Base-by-base conservation (phyloP, 441 rosid genomes). In the Dalechampia spathulata region DNA sequence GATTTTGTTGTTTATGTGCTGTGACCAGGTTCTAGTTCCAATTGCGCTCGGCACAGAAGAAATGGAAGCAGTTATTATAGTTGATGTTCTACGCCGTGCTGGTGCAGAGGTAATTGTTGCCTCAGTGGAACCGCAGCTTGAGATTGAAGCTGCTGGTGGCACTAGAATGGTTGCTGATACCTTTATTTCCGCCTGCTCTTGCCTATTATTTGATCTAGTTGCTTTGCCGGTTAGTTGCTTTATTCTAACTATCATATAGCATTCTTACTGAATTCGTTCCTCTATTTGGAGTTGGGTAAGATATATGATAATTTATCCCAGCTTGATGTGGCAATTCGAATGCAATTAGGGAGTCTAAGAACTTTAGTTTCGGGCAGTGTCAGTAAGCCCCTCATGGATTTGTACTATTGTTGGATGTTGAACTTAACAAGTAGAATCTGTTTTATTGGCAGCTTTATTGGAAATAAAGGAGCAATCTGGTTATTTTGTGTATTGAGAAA, bases 1-100 rank as follows among this genome's bases (percentile, higher is more conserved):
- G 25, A 30, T 20, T 20, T 16, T 44, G 16, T 65, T 6, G 38
- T 38, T 43, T 47, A 5, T 68, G 47, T 60, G 43, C 54, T 13
- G 0, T 13, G 0, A 51, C 15, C 65, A 92, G 98, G 94, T 86
- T 51, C 77, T 92, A 67, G 78, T 92, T 63, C 98, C 96, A 38
- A 74, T 92, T 65, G 96, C 86, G 28, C 81, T 72, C 66, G 98
- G 96, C 45, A 83, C 90, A 5, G 98, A 92, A 72, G 98, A 86
- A 66, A 88, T 92, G 80, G 96, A 92, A 72, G 98, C 88, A 69
- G 94, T 92, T 27, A 79, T 86, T 55, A 51, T 86, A 40, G 68
- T 78, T 61, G 81, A 81, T 71, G 96, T 88, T 66, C 67, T 88
- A 66, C 82, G 96, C 5, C 77, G 93, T 65, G 98, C 95, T 49